Conservation (phyloP, 306 rosid species). For the Medicago lupulina region DNA sequence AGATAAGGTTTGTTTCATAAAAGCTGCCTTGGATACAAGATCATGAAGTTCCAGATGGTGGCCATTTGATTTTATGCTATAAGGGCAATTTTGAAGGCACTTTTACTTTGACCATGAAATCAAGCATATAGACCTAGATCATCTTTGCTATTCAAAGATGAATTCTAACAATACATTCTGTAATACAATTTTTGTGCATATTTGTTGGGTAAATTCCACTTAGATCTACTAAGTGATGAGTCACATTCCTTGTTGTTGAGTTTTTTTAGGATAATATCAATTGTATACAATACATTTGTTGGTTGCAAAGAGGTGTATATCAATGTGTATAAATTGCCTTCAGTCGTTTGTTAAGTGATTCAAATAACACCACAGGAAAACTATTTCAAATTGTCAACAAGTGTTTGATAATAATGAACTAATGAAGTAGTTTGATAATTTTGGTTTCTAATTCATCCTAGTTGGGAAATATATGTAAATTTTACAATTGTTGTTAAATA, state of each 20-base stretch:
- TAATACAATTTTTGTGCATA: not conserved
- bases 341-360: no score
- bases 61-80: slow-evolving; percentile 79
- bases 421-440: no score
- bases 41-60: slow-evolving; percentile 89
- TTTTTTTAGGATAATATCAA: not conserved
- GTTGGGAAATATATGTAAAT: no score
- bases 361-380: no score
- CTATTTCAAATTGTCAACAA: no score
- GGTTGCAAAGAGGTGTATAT: no score
- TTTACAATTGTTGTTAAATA: no score
- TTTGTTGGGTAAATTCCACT: not conserved
- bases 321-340: no score
- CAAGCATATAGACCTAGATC: slow-evolving; percentile 48
- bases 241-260: not conserved
- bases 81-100: slow-evolving; percentile 75
- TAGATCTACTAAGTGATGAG: not conserved
- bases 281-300: no score
- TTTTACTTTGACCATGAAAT: slow-evolving; percentile 76
- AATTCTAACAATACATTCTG: not conserved
- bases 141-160: slow-evolving; percentile 24
- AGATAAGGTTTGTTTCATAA: slow-evolving; percentile 69
- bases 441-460: no score
- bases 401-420: no score
- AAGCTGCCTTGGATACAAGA: slow-evolving; percentile 83